Evolutionary conservation across 148 eudicot genomes (phyloP).

Genomic region (Rhododendron vialii): DNA sequence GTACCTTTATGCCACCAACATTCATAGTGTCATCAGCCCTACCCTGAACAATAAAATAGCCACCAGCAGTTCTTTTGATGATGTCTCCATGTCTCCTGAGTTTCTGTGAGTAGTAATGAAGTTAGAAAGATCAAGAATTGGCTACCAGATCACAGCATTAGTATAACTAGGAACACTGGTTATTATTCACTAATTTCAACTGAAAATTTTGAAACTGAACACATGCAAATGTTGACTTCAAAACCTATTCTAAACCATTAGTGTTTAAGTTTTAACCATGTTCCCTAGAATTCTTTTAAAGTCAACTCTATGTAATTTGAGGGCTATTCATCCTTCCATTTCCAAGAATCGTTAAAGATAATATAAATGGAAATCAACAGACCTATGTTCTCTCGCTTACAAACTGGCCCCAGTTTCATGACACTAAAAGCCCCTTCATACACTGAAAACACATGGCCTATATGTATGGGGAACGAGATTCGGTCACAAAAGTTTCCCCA

Average conservation of each 20-base stretch:
- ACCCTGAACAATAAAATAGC: conserved; percentile 69
- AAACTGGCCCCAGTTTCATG: background rate
- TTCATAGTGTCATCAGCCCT: conserved; percentile 99
- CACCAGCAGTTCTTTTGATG: conserved; percentile 68
- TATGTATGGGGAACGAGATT: background rate
- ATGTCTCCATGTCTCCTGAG: conserved; percentile 96
- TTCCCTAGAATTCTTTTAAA: background rate
- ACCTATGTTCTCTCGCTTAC: background rate
- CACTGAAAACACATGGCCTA: background rate
- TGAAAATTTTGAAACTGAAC: background rate
- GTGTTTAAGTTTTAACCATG: background rate
- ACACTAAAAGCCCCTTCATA: background rate
- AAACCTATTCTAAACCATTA: background rate
- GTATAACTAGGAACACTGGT: background rate
- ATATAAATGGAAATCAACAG: background rate
- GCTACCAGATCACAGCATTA: background rate
- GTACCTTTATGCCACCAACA: conserved; percentile 97
- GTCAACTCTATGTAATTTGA: background rate
- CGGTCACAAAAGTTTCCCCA: background rate
- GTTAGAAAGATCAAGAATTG: background rate
- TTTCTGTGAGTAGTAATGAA: conserved; percentile 35
- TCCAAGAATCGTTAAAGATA: background rate
- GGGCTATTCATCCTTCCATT: background rate
- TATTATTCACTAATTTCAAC: background rate
- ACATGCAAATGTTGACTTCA: background rate